Evolutionary conservation across 2,329 filamentous ascomycete species (phyloP).

Genomic region (Trichoderma sp.): DNA sequence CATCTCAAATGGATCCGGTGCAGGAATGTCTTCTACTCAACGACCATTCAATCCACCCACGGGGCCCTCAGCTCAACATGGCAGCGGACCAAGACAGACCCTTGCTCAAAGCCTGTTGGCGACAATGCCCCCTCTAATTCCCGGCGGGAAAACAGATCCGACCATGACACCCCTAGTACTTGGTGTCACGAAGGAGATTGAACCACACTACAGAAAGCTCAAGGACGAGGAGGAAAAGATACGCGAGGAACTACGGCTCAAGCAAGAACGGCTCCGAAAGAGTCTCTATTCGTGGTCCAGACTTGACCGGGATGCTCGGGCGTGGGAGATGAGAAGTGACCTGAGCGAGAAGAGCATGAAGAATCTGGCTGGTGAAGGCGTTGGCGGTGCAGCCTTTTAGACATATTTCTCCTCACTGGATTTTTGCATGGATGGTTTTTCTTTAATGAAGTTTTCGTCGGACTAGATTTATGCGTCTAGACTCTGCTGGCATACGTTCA

Average conservation of each 20-base stretch:
- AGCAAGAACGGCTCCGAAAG: conserved; percentile 57
- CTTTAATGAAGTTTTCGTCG: neutral
- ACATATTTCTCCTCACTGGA: neutral
- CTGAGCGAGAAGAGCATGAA: conserved; percentile 59
- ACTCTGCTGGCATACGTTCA: neutral
- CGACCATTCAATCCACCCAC: conserved; percentile 60
- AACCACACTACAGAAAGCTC: conserved; percentile 55
- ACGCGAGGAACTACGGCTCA: conserved; percentile 53
- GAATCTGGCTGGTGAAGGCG: conserved; percentile 58
- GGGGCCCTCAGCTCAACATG: conserved; percentile 50
- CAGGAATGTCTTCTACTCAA: conserved; percentile 46
- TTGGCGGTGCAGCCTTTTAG: conserved; percentile 58
- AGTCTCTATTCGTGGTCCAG: conserved; percentile 56
- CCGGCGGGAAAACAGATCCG: conserved; percentile 57
- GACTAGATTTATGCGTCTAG: neutral
- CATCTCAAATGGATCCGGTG: conserved; percentile 38
- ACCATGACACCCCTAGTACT: conserved; percentile 45
- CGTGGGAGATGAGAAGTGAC: conserved; percentile 58
- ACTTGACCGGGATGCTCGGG: conserved; percentile 55
- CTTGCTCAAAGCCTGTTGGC: conserved; percentile 56
- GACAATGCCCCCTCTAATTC: conserved; percentile 53
- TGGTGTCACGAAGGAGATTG: conserved; percentile 56
- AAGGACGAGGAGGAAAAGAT: conserved; percentile 61
- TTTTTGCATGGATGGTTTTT: neutral
- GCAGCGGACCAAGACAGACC: conserved; percentile 43